Evolutionary conservation across 2,329 filamentous ascomycete species (phyloP), one percentile per base, ranked within the genome.

Genomic region (Alternaria gaisen): DNA sequence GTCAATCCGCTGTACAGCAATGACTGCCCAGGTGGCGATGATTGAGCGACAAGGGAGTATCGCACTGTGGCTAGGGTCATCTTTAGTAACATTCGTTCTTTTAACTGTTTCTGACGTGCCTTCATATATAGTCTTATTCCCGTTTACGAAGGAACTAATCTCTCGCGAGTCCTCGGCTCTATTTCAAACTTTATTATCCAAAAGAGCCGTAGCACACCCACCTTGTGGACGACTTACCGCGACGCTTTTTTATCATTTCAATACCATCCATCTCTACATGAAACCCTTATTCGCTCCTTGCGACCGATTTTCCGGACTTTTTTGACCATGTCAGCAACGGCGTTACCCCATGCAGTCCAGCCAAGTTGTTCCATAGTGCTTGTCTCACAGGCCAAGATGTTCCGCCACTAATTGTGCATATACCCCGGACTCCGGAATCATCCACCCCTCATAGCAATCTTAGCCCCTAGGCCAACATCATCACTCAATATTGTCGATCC

Each of bases 1-100:
- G 70, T 75, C 20, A 72, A 67, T 55, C 72, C 72, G 14, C 61
- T 82, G 48, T 83, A 83, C 65, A 70, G 64, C 57, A 82, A 82
- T 66, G 73, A 77, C 2, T 79, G 75, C 63, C 73, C 72, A n/a
- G 56, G 42, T 34, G 67, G 72, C 24, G 74, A 76, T 40, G 73
- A 77, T 24, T 72, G 53, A 70, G 42, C 24, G 34, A 22, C 38
- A 48, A 60, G 14, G 11, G n/a, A 5, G 1, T 26, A 38, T 24
- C 20, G 4, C n/a, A n/a, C 30, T 50, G 20, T 50, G 6, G 20
- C 22, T 24, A 50, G 9, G 24, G 3, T 38, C 46, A 22, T 18
- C 9, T 20, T 38, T 26, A 18, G 30, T 50, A 50, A 50, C 36
- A n/a, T 40, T 9, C n/a, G 8, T 32, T 38, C n/a, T 54, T 10